phyloP scores from a whole-genome alignment of 306 rosid species.

The Geum urbanum region DNA sequence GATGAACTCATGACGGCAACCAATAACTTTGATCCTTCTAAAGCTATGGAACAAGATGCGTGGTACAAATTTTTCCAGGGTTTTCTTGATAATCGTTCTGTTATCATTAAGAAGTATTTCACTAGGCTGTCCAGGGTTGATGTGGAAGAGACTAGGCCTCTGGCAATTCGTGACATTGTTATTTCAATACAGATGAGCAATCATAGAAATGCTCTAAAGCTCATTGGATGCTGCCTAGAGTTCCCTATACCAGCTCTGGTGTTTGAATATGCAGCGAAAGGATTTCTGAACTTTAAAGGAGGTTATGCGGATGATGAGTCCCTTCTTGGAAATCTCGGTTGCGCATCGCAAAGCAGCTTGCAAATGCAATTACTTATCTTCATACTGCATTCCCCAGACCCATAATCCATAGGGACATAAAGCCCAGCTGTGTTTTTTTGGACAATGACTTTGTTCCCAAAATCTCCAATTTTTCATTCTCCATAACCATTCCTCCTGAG shows the following conservation, averaged over 20 bases:
- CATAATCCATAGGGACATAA: neutral
- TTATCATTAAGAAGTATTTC: neutral
- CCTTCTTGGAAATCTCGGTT: neutral
- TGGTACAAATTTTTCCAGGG: neutral
- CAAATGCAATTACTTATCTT: neutral
- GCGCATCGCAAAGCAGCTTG: neutral
- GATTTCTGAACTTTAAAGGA: neutral
- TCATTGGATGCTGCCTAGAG: conserved; percentile 8
- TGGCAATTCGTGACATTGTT: neutral
- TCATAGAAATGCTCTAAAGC: neutral
- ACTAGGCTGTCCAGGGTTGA: neutral
- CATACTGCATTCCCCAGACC: conserved; percentile 11
- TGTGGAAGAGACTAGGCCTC: neutral
- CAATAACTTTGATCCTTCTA: neutral
- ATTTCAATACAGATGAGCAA: neutral
- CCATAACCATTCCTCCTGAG: neutral
- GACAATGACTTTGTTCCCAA: neutral
- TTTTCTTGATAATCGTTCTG: neutral
- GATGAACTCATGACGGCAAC: neutral
- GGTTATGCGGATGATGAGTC: neutral
- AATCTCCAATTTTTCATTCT: neutral
- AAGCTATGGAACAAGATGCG: neutral
- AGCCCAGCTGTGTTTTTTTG: neutral
- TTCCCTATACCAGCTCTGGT: neutral
- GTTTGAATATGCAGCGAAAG: neutral